These are phyloP conservation scores for Eucalyptus polyanthemos DNA, from an alignment of 345 rosid genomes.

Conservation along the genomic window DNA sequence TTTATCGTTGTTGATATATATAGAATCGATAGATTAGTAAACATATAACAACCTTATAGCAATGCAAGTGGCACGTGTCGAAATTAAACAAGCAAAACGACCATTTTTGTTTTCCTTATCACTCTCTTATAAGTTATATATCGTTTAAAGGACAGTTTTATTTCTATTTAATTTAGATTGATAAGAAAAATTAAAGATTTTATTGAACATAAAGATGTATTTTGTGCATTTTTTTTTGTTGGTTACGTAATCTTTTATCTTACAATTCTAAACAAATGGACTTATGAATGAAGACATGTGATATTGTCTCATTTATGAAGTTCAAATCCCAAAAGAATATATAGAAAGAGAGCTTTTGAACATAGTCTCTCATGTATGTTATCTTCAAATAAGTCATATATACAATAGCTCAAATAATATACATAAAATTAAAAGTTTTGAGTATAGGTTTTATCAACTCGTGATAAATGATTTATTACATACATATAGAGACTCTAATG, in stretches of 20 bases:
- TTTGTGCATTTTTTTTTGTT: background rate
- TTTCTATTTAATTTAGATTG: background rate
- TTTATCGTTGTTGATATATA: background rate
- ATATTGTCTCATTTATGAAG: background rate
- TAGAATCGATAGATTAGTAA: background rate
- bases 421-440: background rate
- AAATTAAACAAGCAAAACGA: background rate
- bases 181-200: background rate
- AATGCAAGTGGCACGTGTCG: background rate
- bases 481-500: background rate
- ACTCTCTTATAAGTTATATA: background rate
- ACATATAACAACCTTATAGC: background rate
- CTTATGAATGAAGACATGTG: background rate
- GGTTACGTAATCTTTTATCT: background rate
- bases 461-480: background rate
- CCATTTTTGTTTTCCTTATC: background rate
- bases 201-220: rapidly evolving
- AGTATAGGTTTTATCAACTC: background rate
- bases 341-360: background rate
- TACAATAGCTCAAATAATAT: background rate
- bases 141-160: background rate
- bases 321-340: background rate
- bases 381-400: background rate
- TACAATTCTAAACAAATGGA: background rate
- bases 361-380: background rate